These are phyloP conservation scores for Colletotrichum sublineola DNA, from an alignment of 2,329 filamentous ascomycete genomes.

Conservation along the genomic window DNA sequence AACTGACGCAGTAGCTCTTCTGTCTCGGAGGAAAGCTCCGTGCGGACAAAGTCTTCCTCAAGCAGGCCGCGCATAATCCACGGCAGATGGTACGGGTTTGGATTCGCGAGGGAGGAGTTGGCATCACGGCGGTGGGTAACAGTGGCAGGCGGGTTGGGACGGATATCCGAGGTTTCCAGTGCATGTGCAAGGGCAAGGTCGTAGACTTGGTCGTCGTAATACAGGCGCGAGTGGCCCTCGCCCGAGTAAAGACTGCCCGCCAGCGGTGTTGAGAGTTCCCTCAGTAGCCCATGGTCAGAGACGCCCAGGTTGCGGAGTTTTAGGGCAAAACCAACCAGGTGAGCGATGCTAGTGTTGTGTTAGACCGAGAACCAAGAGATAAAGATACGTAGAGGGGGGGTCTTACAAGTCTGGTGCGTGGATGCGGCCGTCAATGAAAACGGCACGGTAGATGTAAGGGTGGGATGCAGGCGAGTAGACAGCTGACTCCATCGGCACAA, in stretches of 20 bases:
- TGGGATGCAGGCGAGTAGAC: constrained; percentile 88
- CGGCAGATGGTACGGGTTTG: constrained; percentile 91
- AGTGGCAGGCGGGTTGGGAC: constrained; percentile 48
- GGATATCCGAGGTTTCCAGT: constrained; percentile 75
- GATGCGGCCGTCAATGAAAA: constrained; percentile 93
- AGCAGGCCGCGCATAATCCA: constrained; percentile 96
- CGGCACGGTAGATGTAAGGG: constrained; percentile 94
- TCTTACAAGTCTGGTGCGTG: constrained; percentile 89
- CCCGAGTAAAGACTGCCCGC: constrained; percentile 93
- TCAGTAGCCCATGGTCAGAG: constrained; percentile 91
- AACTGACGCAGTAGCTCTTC: constrained; percentile 86
- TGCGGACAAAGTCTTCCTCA: constrained; percentile 91
- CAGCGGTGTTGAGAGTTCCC: constrained; percentile 88
- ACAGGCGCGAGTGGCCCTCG: constrained; percentile 92
- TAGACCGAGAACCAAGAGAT: neutral
- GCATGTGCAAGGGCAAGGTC: constrained; percentile 80
- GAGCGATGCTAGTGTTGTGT: constrained; percentile 71
- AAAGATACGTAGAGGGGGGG: neutral
- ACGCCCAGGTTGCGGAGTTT: constrained; percentile 95
- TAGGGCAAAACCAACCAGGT: constrained; percentile 91
- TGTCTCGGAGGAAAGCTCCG: constrained; percentile 82
- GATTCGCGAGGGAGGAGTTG: constrained; percentile 56
- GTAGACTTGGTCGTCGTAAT: constrained; percentile 91
- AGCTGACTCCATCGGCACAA: constrained; percentile 92
- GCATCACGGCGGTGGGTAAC: constrained; percentile 41